Conservation (phyloP, 2,329 filamentous ascomycete species). For the Ophiosphaerella narmari region DNA sequence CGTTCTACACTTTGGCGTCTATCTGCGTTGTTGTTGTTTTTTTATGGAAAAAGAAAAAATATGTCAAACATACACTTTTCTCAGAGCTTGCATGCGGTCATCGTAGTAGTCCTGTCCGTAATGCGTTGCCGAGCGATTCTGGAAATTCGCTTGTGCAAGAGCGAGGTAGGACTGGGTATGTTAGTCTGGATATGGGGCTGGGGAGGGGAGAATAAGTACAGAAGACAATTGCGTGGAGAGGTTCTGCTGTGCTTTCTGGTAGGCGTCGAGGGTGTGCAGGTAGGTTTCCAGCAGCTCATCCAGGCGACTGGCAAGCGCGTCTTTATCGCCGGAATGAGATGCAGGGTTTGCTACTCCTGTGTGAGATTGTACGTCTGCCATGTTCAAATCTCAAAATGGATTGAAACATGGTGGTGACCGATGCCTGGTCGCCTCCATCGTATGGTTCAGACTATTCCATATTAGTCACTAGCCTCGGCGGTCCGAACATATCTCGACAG, state of each 20-base stretch:
- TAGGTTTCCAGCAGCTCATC: conserved; percentile 69
- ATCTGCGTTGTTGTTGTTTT: neutral
- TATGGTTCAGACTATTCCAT: conserved; percentile 9
- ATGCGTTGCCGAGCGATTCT: conserved; percentile 64
- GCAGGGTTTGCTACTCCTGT: too few relatives aligned
- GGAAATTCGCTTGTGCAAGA: conserved; percentile 77
- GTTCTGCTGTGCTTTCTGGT: conserved; percentile 62
- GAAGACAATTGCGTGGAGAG: conserved; percentile 60
- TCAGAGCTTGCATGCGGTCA: conserved; percentile 69
- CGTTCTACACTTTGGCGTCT: too few relatives aligned
- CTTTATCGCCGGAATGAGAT: conserved; percentile 14
- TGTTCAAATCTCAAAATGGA: neutral
- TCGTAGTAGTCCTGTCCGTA: conserved; percentile 76
- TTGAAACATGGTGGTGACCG: too few relatives aligned
- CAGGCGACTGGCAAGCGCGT: conserved; percentile 52
- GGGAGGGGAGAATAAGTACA: conserved; percentile 42
- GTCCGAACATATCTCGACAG: conserved; percentile 16
- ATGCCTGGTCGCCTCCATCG: too few relatives aligned
- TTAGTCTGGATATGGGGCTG: neutral
- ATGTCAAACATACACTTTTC: conserved; percentile 49
- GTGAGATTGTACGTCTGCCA: conserved; percentile 13
- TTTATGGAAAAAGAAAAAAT: neutral
- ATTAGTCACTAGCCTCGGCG: conserved; percentile 18
- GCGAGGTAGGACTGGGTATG: conserved; percentile 49
- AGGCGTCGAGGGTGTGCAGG: conserved; percentile 68